Evolutionary conservation across 257 asterid genomes (phyloP).

Genomic region (Solanum phureja): DNA sequence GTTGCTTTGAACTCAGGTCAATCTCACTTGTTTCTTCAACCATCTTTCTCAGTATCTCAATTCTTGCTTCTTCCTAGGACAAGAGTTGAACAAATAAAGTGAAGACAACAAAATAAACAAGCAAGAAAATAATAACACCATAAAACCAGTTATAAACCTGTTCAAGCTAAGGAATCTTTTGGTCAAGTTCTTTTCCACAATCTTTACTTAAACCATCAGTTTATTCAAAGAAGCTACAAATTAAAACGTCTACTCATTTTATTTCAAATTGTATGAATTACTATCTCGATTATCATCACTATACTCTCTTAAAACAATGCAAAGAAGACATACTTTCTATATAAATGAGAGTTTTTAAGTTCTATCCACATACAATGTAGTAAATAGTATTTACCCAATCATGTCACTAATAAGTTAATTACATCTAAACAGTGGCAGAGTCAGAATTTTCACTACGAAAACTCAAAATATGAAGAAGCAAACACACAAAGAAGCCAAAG

Average conservation of each 20-base stretch:
- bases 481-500: neutral
- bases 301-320: neutral
- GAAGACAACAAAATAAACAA: neutral
- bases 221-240: neutral
- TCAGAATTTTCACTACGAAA: neutral
- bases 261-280: neutral
- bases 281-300: neutral
- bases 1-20: constrained; percentile 23
- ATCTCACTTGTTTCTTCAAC: constrained; percentile 18
- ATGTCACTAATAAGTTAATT: neutral
- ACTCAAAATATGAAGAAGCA: neutral
- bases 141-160: neutral
- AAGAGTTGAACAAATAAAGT: neutral
- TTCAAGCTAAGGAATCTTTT: neutral
- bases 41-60: constrained; percentile 13
- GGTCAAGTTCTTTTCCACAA: neutral
- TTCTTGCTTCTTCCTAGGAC: constrained; percentile 51
- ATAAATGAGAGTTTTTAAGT: neutral
- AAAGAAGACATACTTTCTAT: neutral
- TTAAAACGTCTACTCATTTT: neutral
- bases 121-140: neutral
- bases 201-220: neutral
- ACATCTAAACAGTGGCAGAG: neutral
- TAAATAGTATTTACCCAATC: neutral
- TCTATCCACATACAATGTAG: neutral